Percentiles rank a stretch among this genome's conserved stretches.
These are phyloP conservation scores for Talaromyces sp. DNA, from an alignment of 2,329 filamentous ascomycete genomes.

Conservation along the genomic window DNA sequence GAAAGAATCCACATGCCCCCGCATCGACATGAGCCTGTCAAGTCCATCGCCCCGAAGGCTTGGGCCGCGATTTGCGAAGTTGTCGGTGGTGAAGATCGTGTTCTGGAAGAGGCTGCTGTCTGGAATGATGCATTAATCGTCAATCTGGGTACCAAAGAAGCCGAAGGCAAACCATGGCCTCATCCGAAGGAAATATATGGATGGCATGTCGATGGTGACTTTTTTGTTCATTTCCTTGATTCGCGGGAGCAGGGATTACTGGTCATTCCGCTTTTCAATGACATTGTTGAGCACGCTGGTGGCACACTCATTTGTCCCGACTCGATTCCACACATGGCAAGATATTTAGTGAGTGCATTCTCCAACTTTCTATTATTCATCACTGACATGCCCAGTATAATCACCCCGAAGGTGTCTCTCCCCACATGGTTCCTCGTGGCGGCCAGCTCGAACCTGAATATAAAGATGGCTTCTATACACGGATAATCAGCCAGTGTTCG, in stretches of 20 bases:
- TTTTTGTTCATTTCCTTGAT: slow-evolving; percentile 70
- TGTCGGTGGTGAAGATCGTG: slow-evolving; percentile 59
- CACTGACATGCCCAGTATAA: slow-evolving; percentile 38
- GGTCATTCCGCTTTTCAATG: slow-evolving; percentile 65
- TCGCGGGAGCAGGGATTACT: slow-evolving; percentile 66
- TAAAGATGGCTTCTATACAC: slow-evolving; percentile 37
- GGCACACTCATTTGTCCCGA: slow-evolving; percentile 63
- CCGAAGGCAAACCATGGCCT: slow-evolving; percentile 47
- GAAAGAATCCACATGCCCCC: slow-evolving; percentile 63
- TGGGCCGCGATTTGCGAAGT: slow-evolving; percentile 66
- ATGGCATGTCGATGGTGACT: slow-evolving; percentile 71
- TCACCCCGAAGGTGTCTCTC: slow-evolving; percentile 63
- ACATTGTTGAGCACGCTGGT: slow-evolving; percentile 59
- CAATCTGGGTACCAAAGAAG: slow-evolving; percentile 60
- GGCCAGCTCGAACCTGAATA: slow-evolving; percentile 29
- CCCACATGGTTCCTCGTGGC: slow-evolving; percentile 60
- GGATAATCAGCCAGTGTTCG: slow-evolving; percentile 37
- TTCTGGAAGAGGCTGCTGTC: slow-evolving; percentile 48
- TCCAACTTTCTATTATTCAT: background rate
- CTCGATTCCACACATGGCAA: slow-evolving; percentile 57
- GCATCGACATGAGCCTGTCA: slow-evolving; percentile 54
- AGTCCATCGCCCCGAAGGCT: slow-evolving; percentile 60
- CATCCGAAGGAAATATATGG: slow-evolving; percentile 52
- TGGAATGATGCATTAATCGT: slow-evolving; percentile 69
- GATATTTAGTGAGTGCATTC: slow-evolving; percentile 44